These are phyloP conservation scores for Pyrenophora graminea DNA, from an alignment of 2,329 filamentous ascomycete genomes.

Conservation along the genomic window DNA sequence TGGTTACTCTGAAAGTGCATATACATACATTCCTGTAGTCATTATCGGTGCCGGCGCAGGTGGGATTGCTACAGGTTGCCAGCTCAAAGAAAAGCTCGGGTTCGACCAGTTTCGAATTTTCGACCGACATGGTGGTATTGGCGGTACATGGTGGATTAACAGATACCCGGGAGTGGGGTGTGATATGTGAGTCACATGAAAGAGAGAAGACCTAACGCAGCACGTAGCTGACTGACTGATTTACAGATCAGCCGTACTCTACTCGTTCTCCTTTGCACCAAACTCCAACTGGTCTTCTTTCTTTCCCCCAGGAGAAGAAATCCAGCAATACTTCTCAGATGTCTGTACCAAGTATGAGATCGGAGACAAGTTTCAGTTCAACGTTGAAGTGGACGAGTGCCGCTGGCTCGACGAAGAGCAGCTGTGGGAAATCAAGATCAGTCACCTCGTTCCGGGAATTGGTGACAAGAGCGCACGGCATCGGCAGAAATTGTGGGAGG, in stretches of 20 bases:
- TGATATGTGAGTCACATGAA: conserved; percentile 37
- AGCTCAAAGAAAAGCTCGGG: conserved; percentile 60
- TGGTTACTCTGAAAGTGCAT: too few species aligned
- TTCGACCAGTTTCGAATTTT: conserved; percentile 65
- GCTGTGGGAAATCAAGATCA: conserved; percentile 59
- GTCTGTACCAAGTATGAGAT: conserved; percentile 56
- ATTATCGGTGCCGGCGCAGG: conserved; percentile 66
- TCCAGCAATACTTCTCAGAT: conserved; percentile 56
- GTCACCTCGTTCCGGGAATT: conserved; percentile 55
- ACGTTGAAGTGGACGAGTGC: conserved; percentile 58
- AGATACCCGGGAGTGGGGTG: conserved; percentile 56
- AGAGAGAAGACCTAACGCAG: conserved; percentile 46
- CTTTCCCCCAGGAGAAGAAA: conserved; percentile 54
- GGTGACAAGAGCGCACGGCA: conserved; percentile 56
- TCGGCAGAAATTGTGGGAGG: conserved; percentile 56
- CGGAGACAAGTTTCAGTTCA: conserved; percentile 60
- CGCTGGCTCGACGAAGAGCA: conserved; percentile 58
- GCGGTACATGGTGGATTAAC: conserved; percentile 68
- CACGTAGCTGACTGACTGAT: too few species aligned
- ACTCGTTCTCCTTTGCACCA: conserved; percentile 60
- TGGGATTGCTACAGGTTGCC: conserved; percentile 64
- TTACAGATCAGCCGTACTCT: conserved; percentile 37
- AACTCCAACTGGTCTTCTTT: conserved; percentile 57
- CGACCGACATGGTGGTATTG: conserved; percentile 60
- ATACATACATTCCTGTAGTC: conserved; percentile 40